phyloP scores from a whole-genome alignment of 1,284 basidiomycete genomes.

The Tilletiaria anomala region DNA sequence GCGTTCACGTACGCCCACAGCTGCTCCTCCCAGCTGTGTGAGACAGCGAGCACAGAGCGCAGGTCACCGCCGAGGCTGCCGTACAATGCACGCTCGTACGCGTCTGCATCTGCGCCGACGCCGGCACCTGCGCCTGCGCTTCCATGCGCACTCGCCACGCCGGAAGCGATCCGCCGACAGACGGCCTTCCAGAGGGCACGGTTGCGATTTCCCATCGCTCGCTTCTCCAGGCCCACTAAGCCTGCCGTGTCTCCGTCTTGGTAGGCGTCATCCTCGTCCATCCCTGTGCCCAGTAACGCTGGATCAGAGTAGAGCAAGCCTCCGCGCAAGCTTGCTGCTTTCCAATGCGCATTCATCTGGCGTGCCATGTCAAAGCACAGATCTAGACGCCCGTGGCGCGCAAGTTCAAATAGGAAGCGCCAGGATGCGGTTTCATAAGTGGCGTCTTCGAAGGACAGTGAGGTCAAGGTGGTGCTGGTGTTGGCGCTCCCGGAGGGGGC shows the following conservation, averaged over 20 bases:
- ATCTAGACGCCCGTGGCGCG: constrained; percentile 65
- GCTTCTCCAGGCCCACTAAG: constrained; percentile 2
- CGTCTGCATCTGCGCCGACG: too few species aligned
- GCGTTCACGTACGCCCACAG: constrained; percentile 82
- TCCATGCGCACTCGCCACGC: constrained; percentile 7
- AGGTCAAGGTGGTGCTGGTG: background rate
- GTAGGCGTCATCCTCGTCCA: background rate
- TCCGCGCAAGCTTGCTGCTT: constrained; percentile 69
- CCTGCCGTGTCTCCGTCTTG: background rate
- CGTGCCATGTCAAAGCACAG: constrained; percentile 69
- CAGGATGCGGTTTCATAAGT: constrained; percentile 61
- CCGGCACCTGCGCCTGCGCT: too few species aligned
- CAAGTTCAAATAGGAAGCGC: constrained; percentile 59
- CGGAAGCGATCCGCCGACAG: constrained; percentile 23
- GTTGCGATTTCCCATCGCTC: constrained; percentile 28
- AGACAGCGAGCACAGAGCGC: constrained; percentile 54
- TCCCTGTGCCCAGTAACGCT: too few species aligned
- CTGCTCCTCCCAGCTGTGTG: constrained; percentile 69
- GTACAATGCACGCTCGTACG: constrained; percentile 67
- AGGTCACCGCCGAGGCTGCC: constrained; percentile 77
- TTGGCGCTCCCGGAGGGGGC: too few species aligned
- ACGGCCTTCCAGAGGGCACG: constrained; percentile 33
- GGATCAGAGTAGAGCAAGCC: constrained; percentile 42
- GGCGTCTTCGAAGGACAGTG: constrained; percentile 40
- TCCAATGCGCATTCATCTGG: constrained; percentile 76